Percentiles rank a stretch among this genome's conserved stretches.
These are phyloP conservation scores for Metschnikowia drakensbergensis DNA, from an alignment of 805 yeast species.

Conservation along the genomic window DNA sequence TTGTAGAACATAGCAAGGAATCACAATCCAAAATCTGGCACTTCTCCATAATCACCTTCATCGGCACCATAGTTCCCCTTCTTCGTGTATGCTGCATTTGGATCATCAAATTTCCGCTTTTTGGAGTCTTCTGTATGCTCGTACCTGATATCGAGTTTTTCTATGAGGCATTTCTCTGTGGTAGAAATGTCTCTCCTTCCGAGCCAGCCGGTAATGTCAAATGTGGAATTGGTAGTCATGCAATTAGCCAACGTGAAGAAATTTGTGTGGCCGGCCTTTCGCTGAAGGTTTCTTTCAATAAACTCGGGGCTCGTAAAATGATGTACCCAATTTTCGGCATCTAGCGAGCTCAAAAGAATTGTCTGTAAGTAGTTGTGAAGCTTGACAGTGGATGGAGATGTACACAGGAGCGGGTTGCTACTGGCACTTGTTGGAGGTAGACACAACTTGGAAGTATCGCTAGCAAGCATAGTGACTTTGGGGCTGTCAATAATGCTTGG, in stretches of 20 bases:
- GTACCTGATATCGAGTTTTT: conserved; percentile 23
- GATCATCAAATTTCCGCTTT: conserved; percentile 11
- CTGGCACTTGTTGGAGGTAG: conserved; percentile 8
- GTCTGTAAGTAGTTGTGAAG: conserved; percentile 16
- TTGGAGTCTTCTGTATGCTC: conserved; percentile 20
- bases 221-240: conserved; percentile 18
- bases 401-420: conserved; percentile 21
- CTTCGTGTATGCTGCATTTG: conserved; percentile 2
- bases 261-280: conserved; percentile 20
- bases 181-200: conserved; percentile 5
- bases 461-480: conserved; percentile 16
- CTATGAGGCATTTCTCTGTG: conserved; percentile 21
- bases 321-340: conserved; percentile 7
- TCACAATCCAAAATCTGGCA: conserved; percentile 24
- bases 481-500: conserved; percentile 11
- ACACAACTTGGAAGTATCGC: conserved; percentile 19
- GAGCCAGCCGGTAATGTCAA: conserved; percentile 18
- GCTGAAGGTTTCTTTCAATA: conserved; percentile 19
- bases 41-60: conserved; percentile 24
- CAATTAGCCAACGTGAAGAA: conserved; percentile 31
- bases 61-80: conserved; percentile 24
- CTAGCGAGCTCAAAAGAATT: conserved; percentile 10
- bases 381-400: conserved; percentile 32
- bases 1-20: conserved; percentile 12
- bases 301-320: conserved; percentile 12